Conservation (phyloP, 257 asterid genomes). For the Salvia rosmarinus region DNA sequence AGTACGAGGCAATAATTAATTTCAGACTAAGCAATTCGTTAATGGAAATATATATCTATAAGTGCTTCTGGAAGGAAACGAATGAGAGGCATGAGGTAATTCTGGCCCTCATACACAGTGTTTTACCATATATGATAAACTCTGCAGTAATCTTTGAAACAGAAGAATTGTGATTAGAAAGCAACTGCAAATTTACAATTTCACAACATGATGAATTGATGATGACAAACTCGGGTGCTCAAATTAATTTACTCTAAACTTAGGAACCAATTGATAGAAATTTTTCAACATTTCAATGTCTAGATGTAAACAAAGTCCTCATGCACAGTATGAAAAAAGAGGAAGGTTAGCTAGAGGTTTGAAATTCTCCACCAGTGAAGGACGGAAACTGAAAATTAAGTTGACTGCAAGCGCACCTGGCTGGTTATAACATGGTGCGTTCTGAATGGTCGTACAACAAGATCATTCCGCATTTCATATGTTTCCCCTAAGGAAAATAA, state of each 20-base stretch:
- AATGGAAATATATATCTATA: not conserved
- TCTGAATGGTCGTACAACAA: constrained; percentile 83
- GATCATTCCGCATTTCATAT: constrained; percentile 96
- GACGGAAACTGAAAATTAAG: not conserved
- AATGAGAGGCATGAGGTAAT: constrained; percentile 8
- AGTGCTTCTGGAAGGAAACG: constrained; percentile 1
- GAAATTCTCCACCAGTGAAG: constrained; percentile 19
- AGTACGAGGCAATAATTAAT: not conserved
- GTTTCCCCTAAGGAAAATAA: constrained; percentile 74
- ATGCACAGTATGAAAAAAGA: not conserved
- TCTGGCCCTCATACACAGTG: not conserved
- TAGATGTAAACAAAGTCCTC: constrained; percentile 12
- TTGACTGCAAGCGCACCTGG: constrained; percentile 58
- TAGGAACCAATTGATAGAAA: not conserved
- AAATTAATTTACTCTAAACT: constrained; percentile 21
- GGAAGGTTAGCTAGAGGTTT: not conserved
- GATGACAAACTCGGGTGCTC: not conserved
- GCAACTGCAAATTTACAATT: not conserved
- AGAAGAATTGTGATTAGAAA: not conserved
- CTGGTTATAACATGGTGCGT: constrained; percentile 91
- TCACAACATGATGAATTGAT: constrained; percentile 14
- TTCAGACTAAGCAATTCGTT: constrained; percentile 15
- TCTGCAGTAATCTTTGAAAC: not conserved
- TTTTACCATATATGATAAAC: not conserved
- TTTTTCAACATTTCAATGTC: not conserved